Evolutionary conservation across 1,284 basidiomycete species (phyloP).

Genomic region (Austroboletus novae-zelandiae): DNA sequence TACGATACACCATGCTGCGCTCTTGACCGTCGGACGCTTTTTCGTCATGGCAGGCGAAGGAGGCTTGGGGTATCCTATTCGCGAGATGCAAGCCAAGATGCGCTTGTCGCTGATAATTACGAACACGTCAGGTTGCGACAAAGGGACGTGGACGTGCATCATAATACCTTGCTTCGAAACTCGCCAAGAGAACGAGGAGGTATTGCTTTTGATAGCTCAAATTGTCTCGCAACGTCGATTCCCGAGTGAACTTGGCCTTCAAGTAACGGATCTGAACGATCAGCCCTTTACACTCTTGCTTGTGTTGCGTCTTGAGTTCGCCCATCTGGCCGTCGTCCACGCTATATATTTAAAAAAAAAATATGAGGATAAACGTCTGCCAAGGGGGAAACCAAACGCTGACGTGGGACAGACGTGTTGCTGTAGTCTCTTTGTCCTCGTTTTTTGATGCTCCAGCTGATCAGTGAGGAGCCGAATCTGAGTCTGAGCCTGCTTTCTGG

Average conservation of each 20-base stretch:
- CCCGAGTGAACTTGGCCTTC: conserved; percentile 88
- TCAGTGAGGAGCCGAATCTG: conserved; percentile 67
- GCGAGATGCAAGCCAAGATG: conserved; percentile 75
- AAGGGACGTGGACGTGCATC: not conserved
- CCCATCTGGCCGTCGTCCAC: conserved; percentile 49
- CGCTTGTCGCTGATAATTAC: conserved; percentile 67
- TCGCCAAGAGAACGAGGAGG: conserved; percentile 58
- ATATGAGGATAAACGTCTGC: too few relatives aligned
- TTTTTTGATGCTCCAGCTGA: conserved; percentile 60
- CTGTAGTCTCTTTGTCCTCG: conserved; percentile 43
- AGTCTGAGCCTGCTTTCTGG: conserved; percentile 61
- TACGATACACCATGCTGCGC: conserved; percentile 56
- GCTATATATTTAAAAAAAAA: conserved; percentile 33
- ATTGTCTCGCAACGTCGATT: conserved; percentile 78
- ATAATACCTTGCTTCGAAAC: conserved; percentile 72
- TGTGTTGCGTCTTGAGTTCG: conserved; percentile 65
- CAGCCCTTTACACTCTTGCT: conserved; percentile 83
- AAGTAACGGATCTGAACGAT: conserved; percentile 89
- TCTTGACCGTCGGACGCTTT: conserved; percentile 53
- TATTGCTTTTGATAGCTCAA: conserved; percentile 88
- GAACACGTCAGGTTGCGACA: conserved; percentile 3
- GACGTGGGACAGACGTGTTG: conserved; percentile 58
- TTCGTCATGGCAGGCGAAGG: conserved; percentile 34
- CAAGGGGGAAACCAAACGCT: conserved; percentile 29
- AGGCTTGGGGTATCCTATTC: conserved; percentile 58